These are phyloP conservation scores for Priceomyces fermenticarens DNA, from an alignment of 805 yeast species.

Conservation along the genomic window DNA sequence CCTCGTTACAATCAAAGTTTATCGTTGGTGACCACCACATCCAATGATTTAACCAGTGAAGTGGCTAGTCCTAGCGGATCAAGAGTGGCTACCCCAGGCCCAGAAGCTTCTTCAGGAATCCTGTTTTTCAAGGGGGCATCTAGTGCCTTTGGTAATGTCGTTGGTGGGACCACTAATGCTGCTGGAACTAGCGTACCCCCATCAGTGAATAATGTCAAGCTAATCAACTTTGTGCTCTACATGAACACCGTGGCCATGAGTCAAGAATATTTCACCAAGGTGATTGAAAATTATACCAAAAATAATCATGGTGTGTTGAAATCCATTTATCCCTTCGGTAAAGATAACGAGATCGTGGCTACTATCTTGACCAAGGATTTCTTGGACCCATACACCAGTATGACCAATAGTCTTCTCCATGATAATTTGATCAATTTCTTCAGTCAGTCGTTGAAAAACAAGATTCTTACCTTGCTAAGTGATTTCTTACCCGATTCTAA, in stretches of 20 bases:
- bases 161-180: slow-evolving; percentile 22
- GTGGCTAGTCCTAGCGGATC: slow-evolving; percentile 20
- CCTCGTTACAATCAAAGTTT: slow-evolving; percentile 39
- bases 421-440: slow-evolving; percentile 49
- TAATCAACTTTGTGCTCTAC: slow-evolving; percentile 61
- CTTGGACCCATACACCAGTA: slow-evolving; percentile 26
- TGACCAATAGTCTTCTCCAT: slow-evolving; percentile 37
- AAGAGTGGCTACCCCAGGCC: slow-evolving; percentile 30
- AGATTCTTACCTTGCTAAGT: slow-evolving; percentile 38
- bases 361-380: slow-evolving; percentile 29
- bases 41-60: slow-evolving; percentile 8
- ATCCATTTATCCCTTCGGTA: slow-evolving; percentile 33
- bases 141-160: slow-evolving; percentile 43
- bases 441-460: slow-evolving; percentile 46
- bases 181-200: slow-evolving; percentile 14
- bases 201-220: slow-evolving; percentile 40
- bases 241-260: slow-evolving; percentile 72
- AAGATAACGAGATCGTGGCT: slow-evolving; percentile 30
- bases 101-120: slow-evolving; percentile 24
- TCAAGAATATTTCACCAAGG: slow-evolving; percentile 52
- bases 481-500: slow-evolving; percentile 39
- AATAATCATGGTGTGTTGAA: slow-evolving; percentile 20
- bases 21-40: slow-evolving; percentile 12
- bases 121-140: slow-evolving; percentile 45
- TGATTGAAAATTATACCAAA: slow-evolving; percentile 42